Percentiles rank a stretch among this genome's conserved stretches.
Conservation (phyloP, 139 green algal species). For the Picochlorum sp. region DNA sequence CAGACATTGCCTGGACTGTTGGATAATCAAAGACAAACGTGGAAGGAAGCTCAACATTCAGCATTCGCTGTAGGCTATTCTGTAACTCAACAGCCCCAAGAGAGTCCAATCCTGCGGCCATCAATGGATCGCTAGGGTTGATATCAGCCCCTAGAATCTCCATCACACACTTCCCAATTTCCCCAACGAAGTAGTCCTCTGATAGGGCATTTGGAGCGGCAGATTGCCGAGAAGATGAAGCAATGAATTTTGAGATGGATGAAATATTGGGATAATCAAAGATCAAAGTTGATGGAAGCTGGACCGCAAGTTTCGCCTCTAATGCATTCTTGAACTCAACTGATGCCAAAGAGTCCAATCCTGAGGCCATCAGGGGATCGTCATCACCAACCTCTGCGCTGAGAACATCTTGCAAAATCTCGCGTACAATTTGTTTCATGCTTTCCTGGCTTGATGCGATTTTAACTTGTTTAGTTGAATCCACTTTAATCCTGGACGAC, state of each 20-base stretch:
- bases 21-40: constrained; percentile 76
- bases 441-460: too few species aligned
- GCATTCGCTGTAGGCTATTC: not conserved
- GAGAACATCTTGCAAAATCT: constrained; percentile 26
- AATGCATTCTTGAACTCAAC: constrained; percentile 24
- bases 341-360: constrained; percentile 47
- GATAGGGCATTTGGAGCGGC: not conserved
- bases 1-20: constrained; percentile 34
- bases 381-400: not conserved
- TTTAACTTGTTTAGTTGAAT: not conserved
- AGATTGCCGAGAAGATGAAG: constrained; percentile 12
- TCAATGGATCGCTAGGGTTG: constrained; percentile 31
- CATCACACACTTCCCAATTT: not conserved
- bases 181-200: not conserved
- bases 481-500: not conserved
- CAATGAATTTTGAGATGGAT: constrained; percentile 31
- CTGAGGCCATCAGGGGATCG: constrained; percentile 47
- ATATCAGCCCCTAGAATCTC: not conserved
- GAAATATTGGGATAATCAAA: constrained; percentile 48
- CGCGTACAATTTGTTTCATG: constrained; percentile 6
- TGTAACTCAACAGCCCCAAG: constrained; percentile 10
- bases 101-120: constrained; percentile 47
- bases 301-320: constrained; percentile 26
- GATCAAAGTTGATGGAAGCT: constrained; percentile 38
- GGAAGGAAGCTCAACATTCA: constrained; percentile 37